Evolutionary conservation across 352 stramenopile species (phyloP), one percentile per base, ranked within the genome.

Genomic region (Saprolegnia parasitica): DNA sequence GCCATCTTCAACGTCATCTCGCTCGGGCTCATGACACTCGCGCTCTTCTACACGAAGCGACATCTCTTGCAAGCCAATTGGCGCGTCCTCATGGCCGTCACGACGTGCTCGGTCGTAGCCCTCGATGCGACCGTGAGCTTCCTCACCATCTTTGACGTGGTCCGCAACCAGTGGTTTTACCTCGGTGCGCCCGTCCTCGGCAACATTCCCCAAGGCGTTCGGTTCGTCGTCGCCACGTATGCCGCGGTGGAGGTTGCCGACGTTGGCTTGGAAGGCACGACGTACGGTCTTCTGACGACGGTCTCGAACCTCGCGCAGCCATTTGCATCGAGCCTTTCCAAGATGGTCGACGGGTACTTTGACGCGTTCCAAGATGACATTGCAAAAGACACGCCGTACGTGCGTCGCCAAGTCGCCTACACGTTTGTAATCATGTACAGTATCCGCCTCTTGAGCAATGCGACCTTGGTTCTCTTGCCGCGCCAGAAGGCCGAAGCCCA

Each of bases 261-360:
- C 10, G 56, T 75, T 32, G 83, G 83, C 46, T 72, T 85, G 65
- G 83, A 90, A 71, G 74, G 75, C 26, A 74, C 79, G 9, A 74
- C 85, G 52, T 88, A 88, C 71, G 80, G 75, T 0, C 64, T 90
- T 16, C 60, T 88, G 35, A 88, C 80, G 9, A 84, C 82, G 0
- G 75, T 85, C 40, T 67, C 35, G 37, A 67, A 67, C 11, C 49
- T 81, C 35, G 72, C 72, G 0, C 71, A 56, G 21, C 76, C 76
- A 18, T 78, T 81, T 46, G 72, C 76, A 11, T 75, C 55, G 42
- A 84, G 81, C 52, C 70, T 90, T n/a, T 88, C 84, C 16, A 81
- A 90, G 56, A 81, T 80, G 20, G 77, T 91, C 24, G 81, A 81
- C 49, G 72, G 77, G 18, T 78, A 76, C 58, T 88, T 91, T n/a